phyloP scores from a whole-genome alignment of 345 rosid genomes.

The Aquilaria malaccensis region DNA sequence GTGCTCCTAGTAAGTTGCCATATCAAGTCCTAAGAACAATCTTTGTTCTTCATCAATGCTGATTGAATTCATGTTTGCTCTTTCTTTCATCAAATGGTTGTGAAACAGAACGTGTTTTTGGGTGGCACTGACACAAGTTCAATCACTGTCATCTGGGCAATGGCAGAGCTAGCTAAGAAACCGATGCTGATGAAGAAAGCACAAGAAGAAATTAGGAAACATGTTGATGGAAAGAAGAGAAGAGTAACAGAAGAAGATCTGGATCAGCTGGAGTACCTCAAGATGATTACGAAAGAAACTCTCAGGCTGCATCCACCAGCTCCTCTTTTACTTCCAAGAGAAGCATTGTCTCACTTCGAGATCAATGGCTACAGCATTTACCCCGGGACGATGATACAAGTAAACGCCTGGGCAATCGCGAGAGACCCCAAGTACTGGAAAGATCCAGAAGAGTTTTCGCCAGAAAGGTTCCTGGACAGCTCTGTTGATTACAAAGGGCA shows the following conservation, averaged over 20 bases:
- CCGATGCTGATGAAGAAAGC: slow-evolving; percentile 30
- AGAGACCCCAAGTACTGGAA: slow-evolving; percentile 39
- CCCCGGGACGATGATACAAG: slow-evolving; percentile 27
- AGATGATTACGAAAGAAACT: slow-evolving; percentile 42
- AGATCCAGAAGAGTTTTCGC: slow-evolving; percentile 31
- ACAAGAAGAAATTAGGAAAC: slow-evolving; percentile 24
- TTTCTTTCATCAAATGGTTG: slow-evolving; percentile 2
- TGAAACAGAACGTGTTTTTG: slow-evolving; percentile 28
- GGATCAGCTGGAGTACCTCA: slow-evolving; percentile 29
- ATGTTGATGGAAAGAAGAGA: slow-evolving; percentile 11
- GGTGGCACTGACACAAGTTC: slow-evolving; percentile 29
- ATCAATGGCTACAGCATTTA: slow-evolving; percentile 32
- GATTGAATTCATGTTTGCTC: neutral
- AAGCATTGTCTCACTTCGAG: slow-evolving; percentile 23
- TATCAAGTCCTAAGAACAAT: slow-evolving; percentile 3
- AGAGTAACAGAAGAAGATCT: slow-evolving; percentile 26
- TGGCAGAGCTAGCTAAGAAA: slow-evolving; percentile 37
- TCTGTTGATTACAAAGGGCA: slow-evolving; percentile 40
- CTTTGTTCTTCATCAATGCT: too few species aligned
- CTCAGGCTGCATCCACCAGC: slow-evolving; percentile 49
- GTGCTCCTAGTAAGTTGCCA: slow-evolving; percentile 20
- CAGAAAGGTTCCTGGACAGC: slow-evolving; percentile 35
- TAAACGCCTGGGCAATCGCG: slow-evolving; percentile 43
- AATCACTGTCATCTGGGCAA: slow-evolving; percentile 29
- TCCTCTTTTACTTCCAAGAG: slow-evolving; percentile 37